Evolutionary conservation across 768 basidiomycete species (phyloP).

Genomic region (Boletus sp.): DNA sequence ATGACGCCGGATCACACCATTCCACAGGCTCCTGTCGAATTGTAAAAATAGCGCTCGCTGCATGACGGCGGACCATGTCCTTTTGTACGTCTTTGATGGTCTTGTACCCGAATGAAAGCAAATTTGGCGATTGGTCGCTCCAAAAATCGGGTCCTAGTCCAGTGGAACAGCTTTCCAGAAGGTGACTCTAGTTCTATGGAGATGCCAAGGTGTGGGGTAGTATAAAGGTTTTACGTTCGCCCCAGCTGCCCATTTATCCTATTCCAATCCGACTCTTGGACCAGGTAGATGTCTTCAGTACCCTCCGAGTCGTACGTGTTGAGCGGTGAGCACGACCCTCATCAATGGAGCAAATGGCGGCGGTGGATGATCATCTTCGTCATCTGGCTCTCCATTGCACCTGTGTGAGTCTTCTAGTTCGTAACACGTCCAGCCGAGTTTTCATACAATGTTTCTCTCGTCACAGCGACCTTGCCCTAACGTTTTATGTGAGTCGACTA

Average conservation of each 20-base stretch:
- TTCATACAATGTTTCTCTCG: background rate
- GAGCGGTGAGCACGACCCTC: constrained; percentile 24
- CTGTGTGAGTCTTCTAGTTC: constrained; percentile 19
- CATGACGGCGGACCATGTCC: background rate
- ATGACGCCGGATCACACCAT: background rate
- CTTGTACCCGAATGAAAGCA: background rate
- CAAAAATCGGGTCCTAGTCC: background rate
- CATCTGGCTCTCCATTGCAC: constrained; percentile 29
- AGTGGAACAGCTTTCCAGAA: background rate
- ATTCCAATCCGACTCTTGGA: background rate
- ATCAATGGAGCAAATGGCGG: constrained; percentile 26
- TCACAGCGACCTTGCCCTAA: constrained; percentile 23
- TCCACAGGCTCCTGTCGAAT: constrained; percentile 1
- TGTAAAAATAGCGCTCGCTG: constrained; percentile 13
- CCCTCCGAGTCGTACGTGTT: constrained; percentile 10
- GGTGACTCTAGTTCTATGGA: background rate
- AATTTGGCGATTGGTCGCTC: constrained; percentile 21
- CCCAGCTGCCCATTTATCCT: background rate
- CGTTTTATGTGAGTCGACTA: constrained; percentile 24
- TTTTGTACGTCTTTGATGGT: background rate
- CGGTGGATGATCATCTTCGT: constrained; percentile 29
- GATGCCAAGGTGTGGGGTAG: background rate
- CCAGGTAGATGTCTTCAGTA: constrained; percentile 17
- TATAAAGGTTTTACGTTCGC: constrained; percentile 15
- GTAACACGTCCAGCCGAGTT: background rate